Base-by-base conservation (phyloP, 208 protist species). In the Wallacemonas sp. region DNA sequence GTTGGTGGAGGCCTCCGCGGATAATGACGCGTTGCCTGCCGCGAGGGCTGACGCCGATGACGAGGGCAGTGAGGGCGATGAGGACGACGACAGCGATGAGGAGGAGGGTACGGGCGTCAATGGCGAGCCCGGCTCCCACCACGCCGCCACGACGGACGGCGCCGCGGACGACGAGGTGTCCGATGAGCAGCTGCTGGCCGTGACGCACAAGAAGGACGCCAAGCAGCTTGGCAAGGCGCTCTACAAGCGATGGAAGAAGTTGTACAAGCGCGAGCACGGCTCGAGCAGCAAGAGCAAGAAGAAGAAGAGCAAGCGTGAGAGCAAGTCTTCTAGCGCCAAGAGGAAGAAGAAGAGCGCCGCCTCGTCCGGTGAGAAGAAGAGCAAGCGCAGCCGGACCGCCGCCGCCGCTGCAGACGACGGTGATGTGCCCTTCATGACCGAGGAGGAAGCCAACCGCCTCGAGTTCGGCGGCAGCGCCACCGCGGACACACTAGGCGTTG, bases 181-280 rank as follows among this genome's bases (percentile, higher is more conserved):
- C 1, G 83, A 93, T 57, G 79, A 78, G 18, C 65, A 61, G n/a
- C 68, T 90, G 5, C 65, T 72, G n/a, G 28, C 32, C 42, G 82
- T 88, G 66, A 26, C 16, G 1, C 72, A 76, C 54, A 89, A 91
- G 57, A 79, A 72, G 52, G 76, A 79, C 50, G 86, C 63, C 23
- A 89, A 88, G 73, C 65, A 61, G 38, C 66, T 93, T 38, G 79
- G 81, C 7, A 74, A 74, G 32, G 62, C 39, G 28, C 41, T 81
- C 31, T 93, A 93, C 66, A 90, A 87, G 65, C 83, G 82, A 22
- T 93, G 87, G 87, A 93, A 93, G 61, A 85, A 84, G 65, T 64
- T 90, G 48, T 72, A 65, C 26, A 70, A 64, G 41, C 26, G 39
- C 39, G 3, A 10, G 8, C 32, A 48, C 57, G 48, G 52, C 46